These are phyloP conservation scores for Rubia yunnanensis DNA, from an alignment of 257 asterid genomes.

Conservation along the genomic window DNA sequence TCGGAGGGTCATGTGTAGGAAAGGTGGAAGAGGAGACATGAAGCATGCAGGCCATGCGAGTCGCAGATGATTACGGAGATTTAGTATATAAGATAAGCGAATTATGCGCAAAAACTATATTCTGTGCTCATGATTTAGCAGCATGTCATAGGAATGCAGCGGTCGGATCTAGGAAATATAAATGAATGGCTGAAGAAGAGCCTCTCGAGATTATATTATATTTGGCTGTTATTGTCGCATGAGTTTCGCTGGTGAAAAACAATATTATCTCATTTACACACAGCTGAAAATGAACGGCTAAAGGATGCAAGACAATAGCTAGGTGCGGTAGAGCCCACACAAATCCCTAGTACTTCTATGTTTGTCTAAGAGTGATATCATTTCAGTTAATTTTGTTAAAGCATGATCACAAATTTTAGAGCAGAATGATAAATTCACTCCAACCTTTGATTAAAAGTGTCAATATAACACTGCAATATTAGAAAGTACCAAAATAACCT, in stretches of 20 bases:
- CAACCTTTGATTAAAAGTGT: too few species aligned
- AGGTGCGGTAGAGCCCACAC: background rate
- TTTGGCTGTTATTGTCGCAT: background rate
- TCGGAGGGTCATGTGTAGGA: constrained; percentile 10
- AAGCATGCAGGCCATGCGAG: constrained; percentile 19
- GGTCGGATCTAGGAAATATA: background rate
- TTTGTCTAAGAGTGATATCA: too few species aligned
- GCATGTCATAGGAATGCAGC: background rate
- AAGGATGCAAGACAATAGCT: background rate
- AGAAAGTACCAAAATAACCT: too few species aligned
- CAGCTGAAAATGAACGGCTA: too few species aligned
- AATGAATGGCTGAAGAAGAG: background rate
- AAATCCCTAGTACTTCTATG: too few species aligned
- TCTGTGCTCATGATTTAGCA: background rate
- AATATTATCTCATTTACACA: background rate
- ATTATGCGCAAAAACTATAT: too few species aligned
- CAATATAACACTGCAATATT: too few species aligned
- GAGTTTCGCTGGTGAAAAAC: background rate
- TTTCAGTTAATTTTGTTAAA: too few species aligned
- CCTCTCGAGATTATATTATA: too few species aligned
- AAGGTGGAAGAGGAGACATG: constrained; percentile 31
- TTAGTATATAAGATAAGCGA: constrained; percentile 11
- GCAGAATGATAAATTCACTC: too few species aligned
- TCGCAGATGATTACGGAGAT: constrained; percentile 28
- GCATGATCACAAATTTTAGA: too few species aligned